Evolutionary conservation across 805 yeast genomes (phyloP).

Genomic region (Blastobotrys muscicola): DNA sequence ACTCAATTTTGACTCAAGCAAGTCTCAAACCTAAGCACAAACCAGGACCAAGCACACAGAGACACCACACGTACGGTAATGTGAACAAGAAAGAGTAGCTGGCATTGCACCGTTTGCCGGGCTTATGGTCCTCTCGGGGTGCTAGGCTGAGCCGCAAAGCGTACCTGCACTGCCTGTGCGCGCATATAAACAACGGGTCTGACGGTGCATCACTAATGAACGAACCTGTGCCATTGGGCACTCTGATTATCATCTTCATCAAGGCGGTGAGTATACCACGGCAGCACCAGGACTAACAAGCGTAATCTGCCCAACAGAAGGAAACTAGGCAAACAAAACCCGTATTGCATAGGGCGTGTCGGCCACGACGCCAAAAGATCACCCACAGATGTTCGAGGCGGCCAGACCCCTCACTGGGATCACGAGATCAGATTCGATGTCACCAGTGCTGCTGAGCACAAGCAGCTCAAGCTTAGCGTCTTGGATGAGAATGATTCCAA

Average conservation of each 20-base stretch:
- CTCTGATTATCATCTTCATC: constrained; percentile 58
- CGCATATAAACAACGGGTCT: too few relatives aligned
- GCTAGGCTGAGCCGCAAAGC: too few relatives aligned
- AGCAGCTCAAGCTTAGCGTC: constrained; percentile 58
- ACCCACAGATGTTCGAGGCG: constrained; percentile 72
- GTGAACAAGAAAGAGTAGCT: too few relatives aligned
- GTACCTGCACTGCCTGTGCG: too few relatives aligned
- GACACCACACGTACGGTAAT: too few relatives aligned
- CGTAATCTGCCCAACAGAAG: constrained; percentile 79
- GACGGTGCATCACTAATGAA: background rate
- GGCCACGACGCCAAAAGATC: constrained; percentile 78
- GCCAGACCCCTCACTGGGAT: constrained; percentile 85
- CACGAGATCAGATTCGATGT: constrained; percentile 29
- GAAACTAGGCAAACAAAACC: constrained; percentile 86
- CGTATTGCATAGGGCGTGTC: constrained; percentile 74
- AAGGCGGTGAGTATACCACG: constrained; percentile 15
- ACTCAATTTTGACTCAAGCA: too few relatives aligned
- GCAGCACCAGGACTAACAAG: constrained; percentile 11
- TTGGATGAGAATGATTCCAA: constrained; percentile 71
- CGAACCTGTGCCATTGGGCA: constrained; percentile 28
- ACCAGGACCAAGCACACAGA: too few relatives aligned
- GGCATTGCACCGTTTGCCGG: too few relatives aligned
- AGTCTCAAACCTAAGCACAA: too few relatives aligned
- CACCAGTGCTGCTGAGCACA: constrained; percentile 31
- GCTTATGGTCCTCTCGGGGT: too few relatives aligned